phyloP scores from a whole-genome alignment of 257 asterid species.

The Solanum paucissectum region DNA sequence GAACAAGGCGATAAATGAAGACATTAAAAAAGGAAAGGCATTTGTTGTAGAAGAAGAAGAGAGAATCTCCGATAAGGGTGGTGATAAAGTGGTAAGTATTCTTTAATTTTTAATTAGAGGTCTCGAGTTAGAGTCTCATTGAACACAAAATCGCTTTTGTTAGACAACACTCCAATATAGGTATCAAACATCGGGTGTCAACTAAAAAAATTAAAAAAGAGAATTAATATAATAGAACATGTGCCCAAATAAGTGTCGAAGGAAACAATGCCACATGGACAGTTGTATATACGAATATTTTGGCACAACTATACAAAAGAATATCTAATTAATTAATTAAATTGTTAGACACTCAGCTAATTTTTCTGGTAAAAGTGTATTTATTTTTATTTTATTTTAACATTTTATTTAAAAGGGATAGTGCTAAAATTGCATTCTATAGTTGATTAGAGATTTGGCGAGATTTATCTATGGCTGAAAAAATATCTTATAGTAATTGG shows the following conservation, averaged over 20 bases:
- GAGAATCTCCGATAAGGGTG: fast-evolving
- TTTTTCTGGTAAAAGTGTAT: neutral
- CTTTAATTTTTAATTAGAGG: no score
- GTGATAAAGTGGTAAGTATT: no score
- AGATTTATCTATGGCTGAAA: neutral
- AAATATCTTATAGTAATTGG: neutral
- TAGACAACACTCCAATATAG: no score
- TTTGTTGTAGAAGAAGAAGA: neutral
- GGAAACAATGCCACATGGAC: neutral
- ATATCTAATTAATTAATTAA: neutral
- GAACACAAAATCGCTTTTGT: no score
- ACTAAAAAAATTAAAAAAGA: neutral
- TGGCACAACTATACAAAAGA: neutral
- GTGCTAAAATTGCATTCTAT: neutral
- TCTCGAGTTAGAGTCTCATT: no score
- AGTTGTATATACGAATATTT: neutral
- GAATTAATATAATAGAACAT: neutral
- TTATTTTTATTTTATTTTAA: neutral
- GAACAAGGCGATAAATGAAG: neutral
- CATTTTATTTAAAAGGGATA: neutral
- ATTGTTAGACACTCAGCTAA: neutral
- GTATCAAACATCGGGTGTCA: fast-evolving
- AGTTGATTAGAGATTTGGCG: neutral
- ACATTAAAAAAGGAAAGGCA: neutral
- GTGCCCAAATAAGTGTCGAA: neutral